Evolutionary conservation across 2,329 filamentous ascomycete species (phyloP), one percentile per base, ranked within the genome.

Genomic region (Aspergillus sp.): DNA sequence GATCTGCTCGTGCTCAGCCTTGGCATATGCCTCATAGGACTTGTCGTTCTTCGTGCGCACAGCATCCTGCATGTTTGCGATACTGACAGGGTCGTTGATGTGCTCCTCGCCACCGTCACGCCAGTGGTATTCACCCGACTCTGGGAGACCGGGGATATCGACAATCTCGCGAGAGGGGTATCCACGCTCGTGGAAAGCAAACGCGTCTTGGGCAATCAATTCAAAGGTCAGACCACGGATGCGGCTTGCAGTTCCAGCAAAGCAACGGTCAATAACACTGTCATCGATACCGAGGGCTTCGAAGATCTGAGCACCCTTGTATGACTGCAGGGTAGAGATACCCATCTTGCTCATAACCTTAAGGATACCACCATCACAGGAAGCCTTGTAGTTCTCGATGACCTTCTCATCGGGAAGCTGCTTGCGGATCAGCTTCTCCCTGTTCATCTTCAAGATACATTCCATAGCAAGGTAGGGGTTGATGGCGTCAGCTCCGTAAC

Each of bases 311-410:
- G 94, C 94, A 73, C 94, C 94, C 83, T 98, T 98, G 84, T 98
- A 98, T 68, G 90, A 94, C 72, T 94, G 92, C 49, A 98, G 83
- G 32, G 94, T 98, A 6, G 94, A 97, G 66, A 98, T 98, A 81
- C 94, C 94, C 94, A 98, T 98, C 84, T 98, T 98, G 77, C 90
- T 95, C 94, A 98, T 98, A 76, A 98, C 94, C 80, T 98, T 98
- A 65, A 98, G 83, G 65, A 98, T 97, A 81, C 94, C 94, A 72
- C 94, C 94, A 69, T 97, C 93, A 70, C 91, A 94, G 64, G 94
- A 97, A 78, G 96, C 91, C 81, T 96, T 96, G 85, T 97, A 98
- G 82, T 98, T 98, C 70, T 89, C 88, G 67, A 97, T 93, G 59
- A 97, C 87, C 70, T 89, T 85, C 63, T 96, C 89, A 60, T 95